Conservation (phyloP, 805 yeast species). For the Nakazawaea siamensis region DNA sequence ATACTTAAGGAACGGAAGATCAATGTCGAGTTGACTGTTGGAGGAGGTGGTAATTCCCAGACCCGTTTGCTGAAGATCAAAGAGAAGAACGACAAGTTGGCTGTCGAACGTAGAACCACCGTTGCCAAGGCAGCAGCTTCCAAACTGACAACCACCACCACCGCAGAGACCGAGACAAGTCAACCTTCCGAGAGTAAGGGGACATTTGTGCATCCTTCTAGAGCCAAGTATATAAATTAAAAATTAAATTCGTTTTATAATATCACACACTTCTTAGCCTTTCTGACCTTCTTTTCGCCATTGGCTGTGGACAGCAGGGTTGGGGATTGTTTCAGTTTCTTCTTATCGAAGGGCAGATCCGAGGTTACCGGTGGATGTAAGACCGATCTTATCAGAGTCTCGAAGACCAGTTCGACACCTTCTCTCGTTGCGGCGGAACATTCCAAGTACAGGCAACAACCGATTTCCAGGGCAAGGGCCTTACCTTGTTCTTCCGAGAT, state of each 20-base stretch:
- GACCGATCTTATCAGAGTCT: constrained; percentile 69
- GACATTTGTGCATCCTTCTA: constrained; percentile 56
- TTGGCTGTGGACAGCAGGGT: background rate
- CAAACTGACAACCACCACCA: no score
- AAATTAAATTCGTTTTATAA: no score
- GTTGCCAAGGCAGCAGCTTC: constrained; percentile 33
- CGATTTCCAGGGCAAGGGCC: constrained; percentile 59
- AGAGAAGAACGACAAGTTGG: constrained; percentile 69
- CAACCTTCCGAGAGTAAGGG: constrained; percentile 29
- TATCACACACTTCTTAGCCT: constrained; percentile 41
- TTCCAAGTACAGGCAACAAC: constrained; percentile 70
- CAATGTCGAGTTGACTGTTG: constrained; percentile 94
- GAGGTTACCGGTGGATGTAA: constrained; percentile 36
- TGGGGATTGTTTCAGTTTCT: background rate
- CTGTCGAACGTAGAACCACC: constrained; percentile 58
- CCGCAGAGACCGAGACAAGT: no score
- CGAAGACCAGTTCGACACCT: constrained; percentile 82
- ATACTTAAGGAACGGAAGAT: constrained; percentile 63
- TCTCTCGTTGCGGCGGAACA: constrained; percentile 87
- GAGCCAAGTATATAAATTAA: constrained; percentile 28
- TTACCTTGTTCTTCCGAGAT: constrained; percentile 54
- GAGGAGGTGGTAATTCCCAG: constrained; percentile 92
- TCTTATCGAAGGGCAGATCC: background rate
- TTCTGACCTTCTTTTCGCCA: constrained; percentile 23
- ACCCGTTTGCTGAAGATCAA: constrained; percentile 61